Evolutionary conservation across 1,284 basidiomycete genomes (phyloP), one percentile per base, ranked within the genome.

Genomic region (Gastroboletus turbinatus): DNA sequence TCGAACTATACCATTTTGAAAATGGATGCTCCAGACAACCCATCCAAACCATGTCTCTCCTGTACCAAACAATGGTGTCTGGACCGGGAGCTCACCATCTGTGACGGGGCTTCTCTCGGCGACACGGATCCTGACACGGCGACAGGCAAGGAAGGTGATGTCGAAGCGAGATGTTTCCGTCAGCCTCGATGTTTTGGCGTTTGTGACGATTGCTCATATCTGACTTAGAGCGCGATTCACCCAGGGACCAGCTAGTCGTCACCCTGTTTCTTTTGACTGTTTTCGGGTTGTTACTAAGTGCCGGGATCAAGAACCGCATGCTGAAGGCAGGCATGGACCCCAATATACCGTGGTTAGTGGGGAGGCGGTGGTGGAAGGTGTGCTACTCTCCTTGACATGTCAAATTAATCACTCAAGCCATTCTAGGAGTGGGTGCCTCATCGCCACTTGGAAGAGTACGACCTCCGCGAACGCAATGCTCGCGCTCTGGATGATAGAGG

Each of bases 21-120:
- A 43, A 79, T 97, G 60, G 85, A 87, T 63, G 82, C 84, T 33
- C 91, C 94, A 9, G 87, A 92, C 65, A 88, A 91, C 64, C 90
- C 92, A 2, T 82, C 83, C 29, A 92, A 96, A 71, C 94, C 94
- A 8, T 98, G 95, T 73, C 77, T 94, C 23, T 89, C 90, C 7
- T 98, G 95, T 71, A 97, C 94, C 11, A 92, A 94, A 65, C 90
- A 95, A 70, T 98, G 94, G 88, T 98, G 95, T 75, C 77, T 96
- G 50, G 94, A 96, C 67, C 95, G 94, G 73, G 94, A 95, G 68
- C 80, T 97, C 30, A 76, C 82, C 8, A 96, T 94, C 51, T 97
- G 95, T 68, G 79, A 83, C 50, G 91, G 90, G 43, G 95, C 95
- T 33, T 81, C 87, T 51, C 75, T 94, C 35, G 94, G 93, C 29